A percentile compares a stretch with the other conserved stretches of the same genome.
These are phyloP conservation scores for Paecilomyces formosus DNA, from an alignment of 2,329 filamentous ascomycete genomes.

Conservation along the genomic window DNA sequence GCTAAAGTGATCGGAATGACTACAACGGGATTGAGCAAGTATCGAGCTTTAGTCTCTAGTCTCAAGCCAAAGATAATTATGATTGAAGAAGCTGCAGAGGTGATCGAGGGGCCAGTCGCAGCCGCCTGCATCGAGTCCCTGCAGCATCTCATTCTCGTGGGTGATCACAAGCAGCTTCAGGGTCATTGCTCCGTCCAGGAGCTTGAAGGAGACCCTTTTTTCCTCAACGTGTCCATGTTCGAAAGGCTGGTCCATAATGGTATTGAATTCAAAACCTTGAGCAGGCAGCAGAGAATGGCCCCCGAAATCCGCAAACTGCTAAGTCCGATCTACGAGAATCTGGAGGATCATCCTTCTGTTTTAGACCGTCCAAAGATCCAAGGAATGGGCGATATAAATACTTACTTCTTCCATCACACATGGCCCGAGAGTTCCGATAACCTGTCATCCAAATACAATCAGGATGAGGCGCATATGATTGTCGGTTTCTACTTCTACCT, in stretches of 20 bases:
- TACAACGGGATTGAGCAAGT: conserved; percentile 75
- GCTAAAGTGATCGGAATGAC: conserved; percentile 60
- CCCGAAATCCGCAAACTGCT: conserved; percentile 58
- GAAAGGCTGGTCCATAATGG: conserved; percentile 64
- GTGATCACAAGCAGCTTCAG: conserved; percentile 73
- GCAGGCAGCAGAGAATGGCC: conserved; percentile 66
- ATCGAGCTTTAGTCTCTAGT: conserved; percentile 60
- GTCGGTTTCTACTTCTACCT: conserved; percentile 66
- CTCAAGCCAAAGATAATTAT: conserved; percentile 61
- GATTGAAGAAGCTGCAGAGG: conserved; percentile 76
- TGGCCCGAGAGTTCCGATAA: conserved; percentile 59
- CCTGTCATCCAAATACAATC: conserved; percentile 61
- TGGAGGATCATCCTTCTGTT: conserved; percentile 54
- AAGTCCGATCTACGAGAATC: conserved; percentile 52
- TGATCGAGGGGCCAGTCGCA: conserved; percentile 51
- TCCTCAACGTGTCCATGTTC: conserved; percentile 69
- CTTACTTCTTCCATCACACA: conserved; percentile 57
- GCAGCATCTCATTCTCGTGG: conserved; percentile 61
- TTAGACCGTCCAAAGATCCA: conserved; percentile 46
- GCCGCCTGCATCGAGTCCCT: conserved; percentile 55
- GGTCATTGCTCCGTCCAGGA: conserved; percentile 57
- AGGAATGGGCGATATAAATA: conserved; percentile 55
- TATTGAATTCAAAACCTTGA: conserved; percentile 58
- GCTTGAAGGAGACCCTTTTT: conserved; percentile 54
- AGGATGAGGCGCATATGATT: conserved; percentile 68